phyloP scores from a whole-genome alignment of 2,329 filamentous ascomycete genomes.

The Mycosphaerella arachidis region DNA sequence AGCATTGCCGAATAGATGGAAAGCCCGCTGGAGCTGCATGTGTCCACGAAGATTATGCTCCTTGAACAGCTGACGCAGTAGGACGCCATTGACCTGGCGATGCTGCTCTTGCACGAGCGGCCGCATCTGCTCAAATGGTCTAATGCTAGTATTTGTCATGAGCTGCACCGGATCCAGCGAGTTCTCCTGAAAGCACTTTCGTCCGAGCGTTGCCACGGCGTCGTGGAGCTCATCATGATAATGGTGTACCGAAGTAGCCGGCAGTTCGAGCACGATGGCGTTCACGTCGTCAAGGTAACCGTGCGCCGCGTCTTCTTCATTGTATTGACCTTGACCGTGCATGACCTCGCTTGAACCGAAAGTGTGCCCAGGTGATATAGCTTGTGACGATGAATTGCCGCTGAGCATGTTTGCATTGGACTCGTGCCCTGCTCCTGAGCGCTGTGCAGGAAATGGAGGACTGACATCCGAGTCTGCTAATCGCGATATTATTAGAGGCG shows the following conservation, averaged over 20 bases:
- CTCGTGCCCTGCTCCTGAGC: neutral
- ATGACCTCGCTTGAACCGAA: neutral
- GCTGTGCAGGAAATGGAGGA: neutral
- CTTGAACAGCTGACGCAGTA: conserved; percentile 71
- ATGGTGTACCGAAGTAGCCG: neutral
- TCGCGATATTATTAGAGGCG: neutral
- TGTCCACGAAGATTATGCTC: conserved; percentile 68
- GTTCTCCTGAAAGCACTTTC: neutral
- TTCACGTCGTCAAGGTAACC: conserved; percentile 5
- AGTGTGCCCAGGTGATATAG: neutral
- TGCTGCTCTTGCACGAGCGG: conserved; percentile 71
- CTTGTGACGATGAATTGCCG: neutral
- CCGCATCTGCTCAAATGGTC: conserved; percentile 20
- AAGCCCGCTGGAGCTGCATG: conserved; percentile 68
- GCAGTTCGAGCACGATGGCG: conserved; percentile 7
- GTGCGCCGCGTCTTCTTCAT: neutral
- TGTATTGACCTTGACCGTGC: neutral
- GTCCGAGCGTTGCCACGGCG: neutral
- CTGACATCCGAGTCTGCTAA: neutral
- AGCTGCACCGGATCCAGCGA: neutral
- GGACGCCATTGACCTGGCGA: conserved; percentile 69
- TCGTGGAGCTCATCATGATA: neutral
- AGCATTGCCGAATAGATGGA: conserved; percentile 80
- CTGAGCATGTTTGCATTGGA: neutral
- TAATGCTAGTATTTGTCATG: neutral